Evolutionary conservation across 192 early-diverging fungal species (phyloP).

Genomic region (Chytriomyces sp.): DNA sequence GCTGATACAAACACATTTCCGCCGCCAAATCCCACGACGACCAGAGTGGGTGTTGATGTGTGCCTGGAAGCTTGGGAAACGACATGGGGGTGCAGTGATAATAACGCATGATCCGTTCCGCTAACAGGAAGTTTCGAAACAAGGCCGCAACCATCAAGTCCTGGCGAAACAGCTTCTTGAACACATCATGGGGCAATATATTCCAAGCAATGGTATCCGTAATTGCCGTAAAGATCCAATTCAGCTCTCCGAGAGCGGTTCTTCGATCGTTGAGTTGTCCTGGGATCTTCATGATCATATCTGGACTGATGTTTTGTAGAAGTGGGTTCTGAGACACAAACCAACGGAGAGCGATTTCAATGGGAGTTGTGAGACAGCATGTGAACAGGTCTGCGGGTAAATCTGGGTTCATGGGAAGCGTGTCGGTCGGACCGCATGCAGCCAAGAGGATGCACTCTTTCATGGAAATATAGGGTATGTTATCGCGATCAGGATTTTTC

Average conservation of each 20-base stretch:
- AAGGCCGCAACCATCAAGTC: constrained; percentile 90
- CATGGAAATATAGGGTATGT: constrained; percentile 41
- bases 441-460: constrained; percentile 92
- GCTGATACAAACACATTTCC: constrained; percentile 88
- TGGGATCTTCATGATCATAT: constrained; percentile 85
- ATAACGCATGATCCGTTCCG: constrained; percentile 93
- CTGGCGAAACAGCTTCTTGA: constrained; percentile 89
- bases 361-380: constrained; percentile 92
- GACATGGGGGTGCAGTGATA: constrained; percentile 93
- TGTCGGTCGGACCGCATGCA: constrained; percentile 81
- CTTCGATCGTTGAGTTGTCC: constrained; percentile 87
- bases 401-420: constrained; percentile 89
- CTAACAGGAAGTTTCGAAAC: constrained; percentile 94
- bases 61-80: constrained; percentile 79
- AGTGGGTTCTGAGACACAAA: constrained; percentile 86
- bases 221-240: constrained; percentile 98
- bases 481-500: not conserved
- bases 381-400: constrained; percentile 98
- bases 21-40: constrained; percentile 92
- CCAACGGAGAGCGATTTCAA: constrained; percentile 90
- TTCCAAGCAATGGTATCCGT: constrained; percentile 99
- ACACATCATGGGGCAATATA: constrained; percentile 83
- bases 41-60: constrained; percentile 97
- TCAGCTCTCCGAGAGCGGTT: constrained; percentile 94
- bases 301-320: constrained; percentile 70